These are phyloP conservation scores for Niebla homalea DNA, from an alignment of 495 filamentous ascomycete species.

Conservation along the genomic window DNA sequence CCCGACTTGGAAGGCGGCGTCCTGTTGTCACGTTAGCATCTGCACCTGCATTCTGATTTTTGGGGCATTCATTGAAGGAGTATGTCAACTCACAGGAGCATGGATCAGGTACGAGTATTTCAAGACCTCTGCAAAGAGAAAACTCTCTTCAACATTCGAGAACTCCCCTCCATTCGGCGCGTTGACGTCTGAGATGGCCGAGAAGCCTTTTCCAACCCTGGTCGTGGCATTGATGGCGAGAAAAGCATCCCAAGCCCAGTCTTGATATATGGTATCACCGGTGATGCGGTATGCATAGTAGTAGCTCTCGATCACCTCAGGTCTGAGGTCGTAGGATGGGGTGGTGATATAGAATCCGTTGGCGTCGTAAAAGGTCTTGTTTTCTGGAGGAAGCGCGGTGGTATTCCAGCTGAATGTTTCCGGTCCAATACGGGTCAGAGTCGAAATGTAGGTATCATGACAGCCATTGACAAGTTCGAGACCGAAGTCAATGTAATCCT, in stretches of 20 bases:
- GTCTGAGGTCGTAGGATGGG: conserved; percentile 54
- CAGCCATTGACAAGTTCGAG: conserved; percentile 66
- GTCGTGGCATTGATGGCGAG: conserved; percentile 51
- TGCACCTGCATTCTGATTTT: too few species aligned
- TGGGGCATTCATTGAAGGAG: conserved; percentile 8
- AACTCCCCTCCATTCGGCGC: conserved; percentile 48
- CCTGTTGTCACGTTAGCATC: conserved; percentile 17
- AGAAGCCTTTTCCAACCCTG: conserved; percentile 51
- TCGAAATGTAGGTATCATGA: conserved; percentile 56
- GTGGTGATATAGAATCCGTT: conserved; percentile 65
- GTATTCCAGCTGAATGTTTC: conserved; percentile 65
- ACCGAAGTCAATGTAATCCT: conserved; percentile 61
- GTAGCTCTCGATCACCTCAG: conserved; percentile 74
- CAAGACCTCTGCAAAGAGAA: conserved; percentile 78
- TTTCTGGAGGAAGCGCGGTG: conserved; percentile 28
- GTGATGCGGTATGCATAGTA: conserved; percentile 85
- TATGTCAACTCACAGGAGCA: conserved; percentile 19
- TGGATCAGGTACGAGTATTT: conserved; percentile 74
- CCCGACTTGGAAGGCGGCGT: conserved; percentile 52
- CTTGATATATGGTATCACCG: conserved; percentile 45
- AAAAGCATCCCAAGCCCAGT: conserved; percentile 81
- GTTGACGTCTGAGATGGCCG: conserved; percentile 28
- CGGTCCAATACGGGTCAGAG: conserved; percentile 62
- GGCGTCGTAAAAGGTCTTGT: conserved; percentile 44
- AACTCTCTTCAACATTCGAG: conserved; percentile 69